Percentiles rank a stretch among this genome's conserved stretches.
phyloP scores from a whole-genome alignment of 2,329 filamentous ascomycete genomes.

The Aspergillus versicolor region DNA sequence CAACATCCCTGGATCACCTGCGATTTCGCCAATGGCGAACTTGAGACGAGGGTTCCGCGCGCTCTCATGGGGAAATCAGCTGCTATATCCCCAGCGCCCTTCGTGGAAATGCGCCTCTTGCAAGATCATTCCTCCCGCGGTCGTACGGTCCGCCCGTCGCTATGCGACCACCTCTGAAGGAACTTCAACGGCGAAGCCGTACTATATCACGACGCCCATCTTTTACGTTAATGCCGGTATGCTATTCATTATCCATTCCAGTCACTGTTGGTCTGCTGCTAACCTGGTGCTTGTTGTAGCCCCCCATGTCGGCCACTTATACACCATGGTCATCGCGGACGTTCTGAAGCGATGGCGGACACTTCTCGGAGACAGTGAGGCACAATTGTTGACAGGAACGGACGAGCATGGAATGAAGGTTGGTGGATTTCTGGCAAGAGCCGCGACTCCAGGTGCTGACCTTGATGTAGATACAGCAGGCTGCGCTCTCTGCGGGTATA shows the following conservation, averaged over 20 bases:
- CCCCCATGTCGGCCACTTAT: slow-evolving; percentile 92
- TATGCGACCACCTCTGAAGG: slow-evolving; percentile 29
- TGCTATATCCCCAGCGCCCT: slow-evolving; percentile 22
- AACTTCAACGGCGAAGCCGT: slow-evolving; percentile 65
- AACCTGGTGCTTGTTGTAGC: slow-evolving; percentile 49
- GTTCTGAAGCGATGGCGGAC: slow-evolving; percentile 89
- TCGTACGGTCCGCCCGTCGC: slow-evolving; percentile 24
- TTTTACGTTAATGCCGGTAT: slow-evolving; percentile 96
- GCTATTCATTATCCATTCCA: not conserved
- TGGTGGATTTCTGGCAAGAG: slow-evolving; percentile 2
- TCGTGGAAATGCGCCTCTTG: slow-evolving; percentile 33
- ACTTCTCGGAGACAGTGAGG: slow-evolving; percentile 64
- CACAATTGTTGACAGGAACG: slow-evolving; percentile 83
- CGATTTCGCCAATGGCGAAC: slow-evolving; percentile 26
- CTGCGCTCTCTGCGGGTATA: slow-evolving; percentile 68
- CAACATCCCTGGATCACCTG: slow-evolving; percentile 8
- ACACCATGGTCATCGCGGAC: slow-evolving; percentile 87
- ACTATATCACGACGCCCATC: slow-evolving; percentile 93
- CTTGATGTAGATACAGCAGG: slow-evolving; percentile 69
- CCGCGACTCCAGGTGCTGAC: slow-evolving; percentile 16
- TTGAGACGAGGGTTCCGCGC: slow-evolving; percentile 29
- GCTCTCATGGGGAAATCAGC: slow-evolving; percentile 30
- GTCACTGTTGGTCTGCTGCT: not conserved
- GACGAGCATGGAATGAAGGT: slow-evolving; percentile 97
- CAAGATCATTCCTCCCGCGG: slow-evolving; percentile 21